These are phyloP conservation scores for Saccharomyces paradoxus DNA, from an alignment of 805 yeast species.

Conservation along the genomic window DNA sequence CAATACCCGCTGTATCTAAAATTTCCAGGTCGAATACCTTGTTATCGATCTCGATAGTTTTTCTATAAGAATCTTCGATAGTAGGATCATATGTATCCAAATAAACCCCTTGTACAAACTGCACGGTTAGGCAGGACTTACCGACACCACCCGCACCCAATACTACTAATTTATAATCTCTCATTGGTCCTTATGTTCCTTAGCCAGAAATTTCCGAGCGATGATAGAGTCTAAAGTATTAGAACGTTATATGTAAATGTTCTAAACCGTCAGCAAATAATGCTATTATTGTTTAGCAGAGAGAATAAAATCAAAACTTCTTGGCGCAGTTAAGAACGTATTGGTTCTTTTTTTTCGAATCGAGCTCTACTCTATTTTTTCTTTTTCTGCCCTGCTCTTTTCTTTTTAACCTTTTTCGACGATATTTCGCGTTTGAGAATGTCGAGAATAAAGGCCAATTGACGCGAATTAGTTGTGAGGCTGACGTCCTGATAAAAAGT, in stretches of 20 bases:
- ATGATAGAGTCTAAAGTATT: neutral
- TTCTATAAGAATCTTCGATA: conserved; percentile 89
- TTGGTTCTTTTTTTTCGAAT: neutral
- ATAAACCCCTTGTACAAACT: conserved; percentile 83
- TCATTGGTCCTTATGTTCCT: conserved; percentile 14
- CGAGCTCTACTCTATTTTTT: neutral
- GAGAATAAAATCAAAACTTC: neutral
- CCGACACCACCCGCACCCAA: conserved; percentile 98
- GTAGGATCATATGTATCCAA: conserved; percentile 94
- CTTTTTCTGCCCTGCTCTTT: neutral
- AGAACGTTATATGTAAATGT: neutral
- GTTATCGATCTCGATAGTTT: conserved; percentile 81
- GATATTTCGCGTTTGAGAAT: neutral
- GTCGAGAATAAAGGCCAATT: neutral
- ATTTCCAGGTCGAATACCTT: conserved; percentile 80
- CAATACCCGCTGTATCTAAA: conserved; percentile 88
- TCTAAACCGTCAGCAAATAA: neutral
- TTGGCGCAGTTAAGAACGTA: neutral
- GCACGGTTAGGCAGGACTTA: conserved; percentile 86
- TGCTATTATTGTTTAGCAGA: neutral
- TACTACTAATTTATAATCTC: conserved; percentile 83
- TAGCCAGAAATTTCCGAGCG: neutral
- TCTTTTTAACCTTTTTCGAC: neutral
- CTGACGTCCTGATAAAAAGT: neutral
- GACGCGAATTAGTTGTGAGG: neutral